Base-by-base conservation (phyloP, 192 early-diverging fungal genomes). In the Rhizophagus clarus region DNA sequence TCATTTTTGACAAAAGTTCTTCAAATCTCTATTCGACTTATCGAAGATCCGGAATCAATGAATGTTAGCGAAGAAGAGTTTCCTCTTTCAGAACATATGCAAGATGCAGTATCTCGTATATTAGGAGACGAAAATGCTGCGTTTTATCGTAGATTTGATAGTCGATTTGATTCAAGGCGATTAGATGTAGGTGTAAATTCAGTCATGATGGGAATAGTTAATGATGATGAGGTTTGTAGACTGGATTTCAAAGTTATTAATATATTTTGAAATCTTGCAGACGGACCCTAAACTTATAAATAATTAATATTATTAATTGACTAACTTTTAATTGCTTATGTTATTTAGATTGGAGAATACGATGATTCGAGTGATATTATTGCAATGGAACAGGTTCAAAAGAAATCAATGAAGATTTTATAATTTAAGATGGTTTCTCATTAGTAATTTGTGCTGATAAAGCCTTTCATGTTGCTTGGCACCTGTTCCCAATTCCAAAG, bases 111-210 rank as follows among this genome's bases (percentile, higher is more conserved):
- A n/a, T 37, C 22, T 60, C 74, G 76, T 42, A 81, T 81, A 34
- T 22, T 81, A 15, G 76, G 76, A 24, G 80, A 81, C 42, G 74
- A 81, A 31, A 56, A 60, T 29, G 80, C 80, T 9, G 10, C 80
- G 20, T 81, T 81, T 81, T 81, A 81, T 77, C 67, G 74, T 47
- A 31, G 73, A 47, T 81, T 81, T 71, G 74, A 81, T 81, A 64
- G 75, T 40, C 24, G 73, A 29, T 61, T 34, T n/a, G 80, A 81
- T 77, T 32, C 51, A 71, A 56, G 77, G 29, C 42, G 77, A n/a
- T 28, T 71, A 79, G 77, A 71, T 14, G 77, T 79, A 22, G 76
- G 76, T 47, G 37, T 67, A 17, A 77, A 66, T 37, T 22, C 61
- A 24, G 72, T 66, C 20, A 72, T 47, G 63, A 49, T 79, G 37